Percentiles rank a stretch among this genome's conserved stretches.
Evolutionary conservation across 1,284 basidiomycete genomes (phyloP).

Genomic region (Abortiporus biennis): DNA sequence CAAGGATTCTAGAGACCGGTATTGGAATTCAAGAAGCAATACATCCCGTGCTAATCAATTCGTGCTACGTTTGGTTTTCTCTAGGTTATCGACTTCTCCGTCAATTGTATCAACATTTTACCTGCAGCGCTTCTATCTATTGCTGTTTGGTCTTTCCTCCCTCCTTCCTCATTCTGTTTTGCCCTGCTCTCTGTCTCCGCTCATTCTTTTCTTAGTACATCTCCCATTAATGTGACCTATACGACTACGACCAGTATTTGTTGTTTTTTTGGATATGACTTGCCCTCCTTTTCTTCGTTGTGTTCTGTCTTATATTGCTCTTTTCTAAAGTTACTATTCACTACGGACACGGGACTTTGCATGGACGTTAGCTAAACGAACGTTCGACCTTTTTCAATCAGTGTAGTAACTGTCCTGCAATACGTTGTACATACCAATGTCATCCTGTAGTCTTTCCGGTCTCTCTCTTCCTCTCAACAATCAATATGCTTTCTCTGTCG

Average conservation of each 20-base stretch:
- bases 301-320: conserved; percentile 1
- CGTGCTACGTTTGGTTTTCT: too few species aligned
- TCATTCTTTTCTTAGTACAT: neutral
- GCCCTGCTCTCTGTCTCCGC: neutral
- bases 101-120: neutral
- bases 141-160: neutral
- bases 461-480: neutral
- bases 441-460: conserved; percentile 23
- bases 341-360: conserved; percentile 1
- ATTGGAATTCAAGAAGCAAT: too few species aligned
- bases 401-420: conserved; percentile 38
- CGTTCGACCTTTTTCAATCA: conserved; percentile 31
- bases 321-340: conserved; percentile 6
- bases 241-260: neutral
- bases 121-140: neutral
- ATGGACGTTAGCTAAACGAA: conserved; percentile 55
- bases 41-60: too few species aligned
- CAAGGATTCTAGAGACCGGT: conserved; percentile 24
- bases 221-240: neutral
- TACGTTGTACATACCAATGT: conserved; percentile 16
- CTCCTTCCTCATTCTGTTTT: neutral
- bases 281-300: conserved; percentile 1
- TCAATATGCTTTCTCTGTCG: too few species aligned
- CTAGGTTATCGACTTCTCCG: too few species aligned
- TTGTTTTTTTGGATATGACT: neutral